A percentile compares a stretch with the other conserved stretches of the same genome.
Evolutionary conservation across 192 early-diverging fungal genomes (phyloP).

Genomic region (Backusella circina): DNA sequence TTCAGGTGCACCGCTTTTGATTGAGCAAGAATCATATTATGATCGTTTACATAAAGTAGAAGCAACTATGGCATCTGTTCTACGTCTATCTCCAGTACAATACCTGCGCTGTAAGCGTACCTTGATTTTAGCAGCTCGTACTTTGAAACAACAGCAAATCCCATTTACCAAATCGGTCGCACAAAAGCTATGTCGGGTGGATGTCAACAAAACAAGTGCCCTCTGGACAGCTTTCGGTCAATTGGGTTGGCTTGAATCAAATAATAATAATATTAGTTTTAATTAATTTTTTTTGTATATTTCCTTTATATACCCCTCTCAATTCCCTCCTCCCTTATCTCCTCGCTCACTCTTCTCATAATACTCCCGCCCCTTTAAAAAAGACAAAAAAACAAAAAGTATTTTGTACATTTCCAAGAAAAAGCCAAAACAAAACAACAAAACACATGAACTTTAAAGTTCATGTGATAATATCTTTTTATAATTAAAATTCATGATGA

Average conservation of each 20-base stretch:
- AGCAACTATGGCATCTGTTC: slow-evolving; percentile 65
- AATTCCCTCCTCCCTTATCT: background rate
- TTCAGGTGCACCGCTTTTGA: slow-evolving; percentile 39
- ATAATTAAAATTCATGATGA: background rate
- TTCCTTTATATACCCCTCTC: background rate
- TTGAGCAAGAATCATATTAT: slow-evolving; percentile 40
- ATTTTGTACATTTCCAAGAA: background rate
- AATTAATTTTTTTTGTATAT: background rate
- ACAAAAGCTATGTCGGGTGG: slow-evolving; percentile 84
- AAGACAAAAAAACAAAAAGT: background rate
- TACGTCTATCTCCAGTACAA: slow-evolving; percentile 79
- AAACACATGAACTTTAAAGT: background rate
- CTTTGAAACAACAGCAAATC: slow-evolving; percentile 31
- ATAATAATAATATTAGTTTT: background rate
- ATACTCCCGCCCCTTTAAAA: background rate
- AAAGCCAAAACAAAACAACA: slow-evolving; percentile 2
- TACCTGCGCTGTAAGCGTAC: slow-evolving; percentile 84
- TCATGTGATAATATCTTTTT: background rate
- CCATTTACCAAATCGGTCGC: slow-evolving; percentile 89
- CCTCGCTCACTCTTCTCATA: background rate
- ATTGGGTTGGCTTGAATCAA: slow-evolving; percentile 73
- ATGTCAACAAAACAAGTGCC: slow-evolving; percentile 92
- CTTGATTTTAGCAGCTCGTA: slow-evolving; percentile 62
- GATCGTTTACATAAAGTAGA: slow-evolving; percentile 62
- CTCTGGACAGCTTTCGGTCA: slow-evolving; percentile 86